Evolutionary conservation across 257 asterid genomes (phyloP).

Genomic region (Solanum arcanum): DNA sequence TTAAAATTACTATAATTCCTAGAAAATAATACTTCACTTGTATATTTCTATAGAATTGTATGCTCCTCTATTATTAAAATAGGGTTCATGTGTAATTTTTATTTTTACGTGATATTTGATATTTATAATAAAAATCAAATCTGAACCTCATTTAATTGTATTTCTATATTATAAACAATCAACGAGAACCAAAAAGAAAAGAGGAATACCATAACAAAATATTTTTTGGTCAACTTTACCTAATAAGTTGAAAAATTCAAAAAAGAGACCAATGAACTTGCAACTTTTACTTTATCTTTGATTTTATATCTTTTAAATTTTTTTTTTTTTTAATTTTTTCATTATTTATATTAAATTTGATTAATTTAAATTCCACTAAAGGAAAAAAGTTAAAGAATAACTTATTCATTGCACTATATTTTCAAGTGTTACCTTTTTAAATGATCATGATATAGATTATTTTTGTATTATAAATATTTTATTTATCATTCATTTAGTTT

Average conservation of each 20-base stretch:
- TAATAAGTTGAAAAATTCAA: background rate
- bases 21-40: background rate
- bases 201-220: background rate
- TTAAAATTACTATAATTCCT: background rate
- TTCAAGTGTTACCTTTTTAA: background rate
- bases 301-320: no score
- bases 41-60: no score
- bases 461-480: background rate
- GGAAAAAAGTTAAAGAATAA: accelerated
- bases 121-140: no score
- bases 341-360: no score
- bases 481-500: background rate
- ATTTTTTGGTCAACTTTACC: background rate
- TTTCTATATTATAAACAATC: no score
- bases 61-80: background rate
- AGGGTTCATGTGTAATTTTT: accelerated
- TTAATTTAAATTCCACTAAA: accelerated
- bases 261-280: background rate
- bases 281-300: background rate
- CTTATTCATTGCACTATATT: no score
- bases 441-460: background rate
- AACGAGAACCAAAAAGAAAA: background rate
- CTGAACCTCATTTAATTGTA: no score
- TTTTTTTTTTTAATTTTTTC: no score
- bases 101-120: accelerated